phyloP scores from a whole-genome alignment of 805 yeast genomes.

The Cyberlindnera japonica region DNA sequence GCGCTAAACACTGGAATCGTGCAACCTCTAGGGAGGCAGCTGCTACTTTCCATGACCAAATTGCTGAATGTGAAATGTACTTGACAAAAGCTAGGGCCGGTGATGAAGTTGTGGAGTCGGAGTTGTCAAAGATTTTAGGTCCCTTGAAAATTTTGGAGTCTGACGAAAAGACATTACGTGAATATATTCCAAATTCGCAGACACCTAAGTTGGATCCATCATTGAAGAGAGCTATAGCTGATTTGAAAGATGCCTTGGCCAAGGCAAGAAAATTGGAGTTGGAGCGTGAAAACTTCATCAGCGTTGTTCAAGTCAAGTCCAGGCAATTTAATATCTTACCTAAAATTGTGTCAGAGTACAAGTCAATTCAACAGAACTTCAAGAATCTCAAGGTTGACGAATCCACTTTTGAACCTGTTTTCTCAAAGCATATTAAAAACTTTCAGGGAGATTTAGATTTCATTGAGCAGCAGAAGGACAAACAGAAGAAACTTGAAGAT shows the following conservation, averaged over 20 bases:
- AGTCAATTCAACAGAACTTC: constrained; percentile 22
- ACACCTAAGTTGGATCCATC: constrained; percentile 31
- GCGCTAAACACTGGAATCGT: constrained; percentile 53
- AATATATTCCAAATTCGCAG: constrained; percentile 30
- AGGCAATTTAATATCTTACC: constrained; percentile 48
- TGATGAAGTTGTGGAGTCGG: constrained; percentile 48
- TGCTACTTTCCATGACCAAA: constrained; percentile 34
- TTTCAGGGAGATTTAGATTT: constrained; percentile 49
- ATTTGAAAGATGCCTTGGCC: constrained; percentile 30
- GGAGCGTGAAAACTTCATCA: constrained; percentile 38
- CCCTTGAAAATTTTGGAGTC: constrained; percentile 42
- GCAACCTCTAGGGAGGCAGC: constrained; percentile 44
- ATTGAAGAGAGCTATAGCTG: constrained; percentile 34
- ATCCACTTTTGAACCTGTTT: constrained; percentile 37
- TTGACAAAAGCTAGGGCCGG: constrained; percentile 57
- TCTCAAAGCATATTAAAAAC: constrained; percentile 39
- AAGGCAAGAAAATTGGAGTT: constrained; percentile 34
- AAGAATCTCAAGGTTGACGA: constrained; percentile 25
- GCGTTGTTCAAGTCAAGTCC: constrained; percentile 42
- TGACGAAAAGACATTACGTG: constrained; percentile 28
- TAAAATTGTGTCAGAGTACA: constrained; percentile 47
- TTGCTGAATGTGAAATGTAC: constrained; percentile 45
- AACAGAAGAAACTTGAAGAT: constrained; percentile 38
- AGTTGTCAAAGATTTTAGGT: constrained; percentile 46
- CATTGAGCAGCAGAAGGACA: constrained; percentile 38